These are phyloP conservation scores for Puccinia horiana DNA, from an alignment of 1,284 basidiomycete genomes.

Conservation along the genomic window DNA sequence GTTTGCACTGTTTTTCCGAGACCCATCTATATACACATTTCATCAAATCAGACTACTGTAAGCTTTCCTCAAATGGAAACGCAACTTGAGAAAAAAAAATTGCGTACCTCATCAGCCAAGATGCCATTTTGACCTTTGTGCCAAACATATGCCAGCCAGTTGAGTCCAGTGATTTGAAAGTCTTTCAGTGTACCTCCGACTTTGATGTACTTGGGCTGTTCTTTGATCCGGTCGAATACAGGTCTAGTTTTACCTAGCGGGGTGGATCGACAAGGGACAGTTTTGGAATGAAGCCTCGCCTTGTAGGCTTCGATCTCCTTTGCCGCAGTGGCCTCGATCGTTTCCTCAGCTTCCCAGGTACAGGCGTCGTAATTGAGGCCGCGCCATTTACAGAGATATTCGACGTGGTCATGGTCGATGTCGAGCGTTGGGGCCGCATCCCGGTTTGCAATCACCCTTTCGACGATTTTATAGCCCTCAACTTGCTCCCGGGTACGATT, in stretches of 20 bases:
- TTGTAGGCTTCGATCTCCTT: conserved; percentile 80
- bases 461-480: conserved; percentile 86
- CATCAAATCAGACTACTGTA: neutral
- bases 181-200: conserved; percentile 84
- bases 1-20: conserved; percentile 97
- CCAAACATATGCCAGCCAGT: conserved; percentile 98
- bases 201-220: conserved; percentile 85
- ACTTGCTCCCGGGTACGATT: conserved; percentile 86
- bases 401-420: conserved; percentile 64
- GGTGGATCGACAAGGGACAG: conserved; percentile 82
- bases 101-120: conserved; percentile 78
- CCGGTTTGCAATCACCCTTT: conserved; percentile 84
- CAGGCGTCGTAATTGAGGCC: conserved; percentile 90
- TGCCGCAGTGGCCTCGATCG: conserved; percentile 58
- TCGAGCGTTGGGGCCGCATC: conserved; percentile 67
- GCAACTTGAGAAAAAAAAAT: conserved; percentile 3
- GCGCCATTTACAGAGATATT: conserved; percentile 98
- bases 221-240: conserved; percentile 77
- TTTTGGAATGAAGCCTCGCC: conserved; percentile 72
- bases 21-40: conserved; percentile 70
- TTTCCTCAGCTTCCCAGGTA: conserved; percentile 82
- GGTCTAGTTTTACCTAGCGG: conserved; percentile 76
- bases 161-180: conserved; percentile 95
- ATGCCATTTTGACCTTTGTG: conserved; percentile 93
- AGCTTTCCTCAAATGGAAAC: conserved; percentile 25